These are phyloP conservation scores for Trichoderma koningiopsis DNA, from an alignment of 2,329 filamentous ascomycete species.

Conservation along the genomic window DNA sequence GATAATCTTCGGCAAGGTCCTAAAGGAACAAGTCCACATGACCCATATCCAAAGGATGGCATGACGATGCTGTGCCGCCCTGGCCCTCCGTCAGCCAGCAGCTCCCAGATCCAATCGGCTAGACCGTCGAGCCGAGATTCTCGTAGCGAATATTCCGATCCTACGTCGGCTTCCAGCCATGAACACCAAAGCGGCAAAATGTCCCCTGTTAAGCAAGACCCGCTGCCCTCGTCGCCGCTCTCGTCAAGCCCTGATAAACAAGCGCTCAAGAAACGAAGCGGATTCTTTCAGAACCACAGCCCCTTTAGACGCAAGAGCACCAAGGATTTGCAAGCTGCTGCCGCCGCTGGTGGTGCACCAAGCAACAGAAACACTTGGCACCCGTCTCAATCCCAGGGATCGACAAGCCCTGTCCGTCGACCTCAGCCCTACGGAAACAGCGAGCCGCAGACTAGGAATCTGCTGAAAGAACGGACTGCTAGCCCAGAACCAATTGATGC, in stretches of 20 bases:
- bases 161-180: slow-evolving; percentile 84
- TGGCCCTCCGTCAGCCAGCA: slow-evolving; percentile 61
- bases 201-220: slow-evolving; percentile 71
- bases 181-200: slow-evolving; percentile 74
- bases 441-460: slow-evolving; percentile 40
- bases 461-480: slow-evolving; percentile 48
- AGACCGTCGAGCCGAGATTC: slow-evolving; percentile 84
- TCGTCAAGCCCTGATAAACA: slow-evolving; percentile 63
- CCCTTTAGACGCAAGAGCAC: slow-evolving; percentile 93
- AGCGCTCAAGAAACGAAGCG: slow-evolving; percentile 71
- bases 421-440: slow-evolving; percentile 42
- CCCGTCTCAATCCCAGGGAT: slow-evolving; percentile 37
- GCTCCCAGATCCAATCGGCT: slow-evolving; percentile 52
- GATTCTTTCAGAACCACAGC: slow-evolving; percentile 90
- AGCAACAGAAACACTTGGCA: slow-evolving; percentile 63
- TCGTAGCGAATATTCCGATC: slow-evolving; percentile 86
- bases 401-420: slow-evolving; percentile 40
- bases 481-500: slow-evolving; percentile 90
- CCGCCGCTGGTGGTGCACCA: slow-evolving; percentile 32
- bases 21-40: slow-evolving; percentile 76
- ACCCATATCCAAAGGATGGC: slow-evolving; percentile 90
- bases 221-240: slow-evolving; percentile 48
- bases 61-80: slow-evolving; percentile 97
- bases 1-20: slow-evolving; percentile 60
- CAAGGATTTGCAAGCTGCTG: slow-evolving; percentile 59